Evolutionary conservation across 306 rosid species (phyloP), one percentile per base, ranked within the genome.

Genomic region (Acacia confusa): DNA sequence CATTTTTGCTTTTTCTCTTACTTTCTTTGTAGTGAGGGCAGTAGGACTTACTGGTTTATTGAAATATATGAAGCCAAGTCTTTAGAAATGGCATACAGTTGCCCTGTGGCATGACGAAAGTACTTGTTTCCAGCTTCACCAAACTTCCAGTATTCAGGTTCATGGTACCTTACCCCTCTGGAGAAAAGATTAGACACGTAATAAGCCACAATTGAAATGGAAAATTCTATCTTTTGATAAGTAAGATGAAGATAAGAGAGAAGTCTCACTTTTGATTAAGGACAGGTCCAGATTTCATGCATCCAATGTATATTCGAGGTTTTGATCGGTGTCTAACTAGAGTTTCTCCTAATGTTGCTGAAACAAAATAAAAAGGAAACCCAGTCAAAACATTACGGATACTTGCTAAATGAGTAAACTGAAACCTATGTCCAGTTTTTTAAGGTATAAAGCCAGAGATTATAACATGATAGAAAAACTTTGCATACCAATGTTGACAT

Each of bases 201-300:
- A 87, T 88, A 85, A 89, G 79, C 87, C 81, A 50, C 13, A 78
- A 76, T 32, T 58, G 53, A 16, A 75, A 72, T 72, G 57, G 52
- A 63, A 70, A 53, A 27, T 41, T 17, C 25, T 6, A 32, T 74
- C 30, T 25, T 77, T 48, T 44, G 67, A 52, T 68, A 55, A 75
- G 82, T 77, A 2, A 25, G 78, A 55, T 30, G 47, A 38, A 58
- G 45, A 63, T 11, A 63, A 27, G 52, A 66, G 72, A 76, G 75
- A 75, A 75, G 6, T 48, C 92, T 87, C 81, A 93, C 99, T 93
- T 93, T 75, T 92, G 99, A 58, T 94, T 75, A 68, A 96, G 88
- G 52, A 96, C 98, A 30, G 98, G 99, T 58, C 99, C 99, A 58
- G 99, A 96, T 92, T 96, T 96, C 99, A 96, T 96, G 97, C 99